Evolutionary conservation across 2,329 filamentous ascomycete genomes (phyloP), one percentile per base, ranked within the genome.

Genomic region (Neurospora sp.): DNA sequence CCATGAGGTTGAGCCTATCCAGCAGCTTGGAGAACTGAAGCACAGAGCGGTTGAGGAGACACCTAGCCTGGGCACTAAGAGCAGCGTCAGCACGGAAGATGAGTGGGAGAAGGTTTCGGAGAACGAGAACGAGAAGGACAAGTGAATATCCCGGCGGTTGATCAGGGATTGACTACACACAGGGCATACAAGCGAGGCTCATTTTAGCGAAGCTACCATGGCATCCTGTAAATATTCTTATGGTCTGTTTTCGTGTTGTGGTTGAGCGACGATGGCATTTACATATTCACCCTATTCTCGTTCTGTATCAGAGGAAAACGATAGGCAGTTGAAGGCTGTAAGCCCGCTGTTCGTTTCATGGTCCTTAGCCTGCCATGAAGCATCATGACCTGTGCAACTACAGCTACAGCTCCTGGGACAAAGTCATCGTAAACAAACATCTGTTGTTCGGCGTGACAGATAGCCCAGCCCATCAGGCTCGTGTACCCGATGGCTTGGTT

Each of bases 41-140:
- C 83, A 82, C 67, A 82, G 84, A 66, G 76, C 76, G 17, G 78
- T 76, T 66, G 72, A 71, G 17, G 75, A 76, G 33, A 74, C 74
- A 4, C 65, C 69, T 43, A 73, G 79, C 66, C 78, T 81, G 67
- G 84, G 83, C 43, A 83, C 81, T 33, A 87, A 84, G 78, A 88
- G 86, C 66, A 84, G 85, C 68, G 84, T 80, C 23, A 95, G 93
- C 80, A 97, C 94, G 4, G 95, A 98, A 82, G 95, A 95, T 77
- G 95, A 98, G 81, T 98, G 95, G 95, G 95, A 97, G 83, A 96
- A 96, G 84, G 91, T 98, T 4, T 93, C 92, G 28, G 91, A 91
- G 79, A 87, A 84, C 70, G 88, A 89, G 83, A 84, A 84, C 75
- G 85, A 87, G 74, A 88, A 87, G 79, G 83, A 84, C 71, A 86